Evolutionary conservation across 208 protist species (phyloP).

Genomic region (Acanthamoeba castellanii): DNA sequence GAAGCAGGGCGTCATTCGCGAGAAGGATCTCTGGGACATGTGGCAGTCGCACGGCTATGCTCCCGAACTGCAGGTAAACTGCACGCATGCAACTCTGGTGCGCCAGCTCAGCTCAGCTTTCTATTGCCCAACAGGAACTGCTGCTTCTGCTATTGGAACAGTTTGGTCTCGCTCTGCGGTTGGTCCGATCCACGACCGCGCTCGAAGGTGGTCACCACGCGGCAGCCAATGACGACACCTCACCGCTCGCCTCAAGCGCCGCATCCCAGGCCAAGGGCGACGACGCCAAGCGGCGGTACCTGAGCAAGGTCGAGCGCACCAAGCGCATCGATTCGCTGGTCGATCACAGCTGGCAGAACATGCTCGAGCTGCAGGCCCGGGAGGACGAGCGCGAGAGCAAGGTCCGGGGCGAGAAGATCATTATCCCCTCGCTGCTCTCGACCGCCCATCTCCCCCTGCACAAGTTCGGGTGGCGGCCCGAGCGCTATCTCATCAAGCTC

Average conservation of each 20-base stretch:
- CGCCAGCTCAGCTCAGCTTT: background rate
- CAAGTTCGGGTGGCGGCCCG: slow-evolving; percentile 70
- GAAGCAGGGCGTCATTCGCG: slow-evolving; percentile 10
- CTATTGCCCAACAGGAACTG: background rate
- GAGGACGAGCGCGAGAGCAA: slow-evolving; percentile 35
- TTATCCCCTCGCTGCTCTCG: slow-evolving; percentile 42
- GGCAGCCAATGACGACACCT: background rate
- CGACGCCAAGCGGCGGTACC: background rate
- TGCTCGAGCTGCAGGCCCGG: slow-evolving; percentile 14
- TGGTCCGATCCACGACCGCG: background rate
- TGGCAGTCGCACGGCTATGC: slow-evolving; percentile 40
- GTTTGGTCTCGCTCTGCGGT: slow-evolving; percentile 60
- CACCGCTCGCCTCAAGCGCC: background rate
- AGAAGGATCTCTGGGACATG: slow-evolving; percentile 54
- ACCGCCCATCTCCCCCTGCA: background rate
- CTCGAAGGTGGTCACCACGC: background rate
- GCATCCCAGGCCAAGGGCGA: background rate
- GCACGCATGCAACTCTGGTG: background rate
- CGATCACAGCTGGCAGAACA: slow-evolving; percentile 41
- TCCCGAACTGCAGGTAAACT: background rate
- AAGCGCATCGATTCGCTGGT: slow-evolving; percentile 65
- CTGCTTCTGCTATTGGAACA: slow-evolving; percentile 58
- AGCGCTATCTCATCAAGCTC: slow-evolving; percentile 60
- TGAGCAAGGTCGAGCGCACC: slow-evolving; percentile 29
- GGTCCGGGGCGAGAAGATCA: slow-evolving; percentile 45